Evolutionary conservation across 306 rosid species (phyloP).

Genomic region (Fragaria nilgerrensis): DNA sequence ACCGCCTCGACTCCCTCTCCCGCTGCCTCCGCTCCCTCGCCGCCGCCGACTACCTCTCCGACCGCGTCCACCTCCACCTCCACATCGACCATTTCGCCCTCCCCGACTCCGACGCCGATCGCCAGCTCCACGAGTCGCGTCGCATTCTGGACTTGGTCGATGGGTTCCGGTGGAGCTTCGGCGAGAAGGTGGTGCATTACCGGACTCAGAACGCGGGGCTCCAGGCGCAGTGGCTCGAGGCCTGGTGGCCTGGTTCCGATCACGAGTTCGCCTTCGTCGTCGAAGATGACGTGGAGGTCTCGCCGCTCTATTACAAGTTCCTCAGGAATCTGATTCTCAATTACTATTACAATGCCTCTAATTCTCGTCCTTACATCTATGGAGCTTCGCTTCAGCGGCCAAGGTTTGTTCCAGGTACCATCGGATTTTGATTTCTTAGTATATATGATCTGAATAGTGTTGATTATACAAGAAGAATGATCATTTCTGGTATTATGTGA

Average conservation of each 20-base stretch:
- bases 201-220: constrained; percentile 74
- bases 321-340: constrained; percentile 60
- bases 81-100: constrained; percentile 60
- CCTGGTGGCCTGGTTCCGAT: constrained; percentile 92
- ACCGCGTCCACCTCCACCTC: constrained; percentile 66
- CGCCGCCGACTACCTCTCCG: constrained; percentile 75
- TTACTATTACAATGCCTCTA: constrained; percentile 71
- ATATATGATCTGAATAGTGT: not conserved
- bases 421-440: not conserved
- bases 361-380: constrained; percentile 67
- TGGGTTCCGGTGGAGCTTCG: constrained; percentile 68
- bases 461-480: not conserved
- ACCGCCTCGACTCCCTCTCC: constrained; percentile 68
- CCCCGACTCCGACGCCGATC: constrained; percentile 21
- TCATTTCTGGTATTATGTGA: too few relatives aligned
- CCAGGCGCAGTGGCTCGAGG: constrained; percentile 97
- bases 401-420: constrained; percentile 98
- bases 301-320: constrained; percentile 76
- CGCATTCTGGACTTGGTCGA: constrained; percentile 62
- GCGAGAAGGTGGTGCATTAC: constrained; percentile 71
- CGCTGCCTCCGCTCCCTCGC: constrained; percentile 90
- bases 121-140: constrained; percentile 47
- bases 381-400: constrained; percentile 90
- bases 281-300: constrained; percentile 91
- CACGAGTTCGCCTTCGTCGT: constrained; percentile 77